Evolutionary conservation across 2,329 filamentous ascomycete species (phyloP).

Genomic region (Diaporthe vexans): DNA sequence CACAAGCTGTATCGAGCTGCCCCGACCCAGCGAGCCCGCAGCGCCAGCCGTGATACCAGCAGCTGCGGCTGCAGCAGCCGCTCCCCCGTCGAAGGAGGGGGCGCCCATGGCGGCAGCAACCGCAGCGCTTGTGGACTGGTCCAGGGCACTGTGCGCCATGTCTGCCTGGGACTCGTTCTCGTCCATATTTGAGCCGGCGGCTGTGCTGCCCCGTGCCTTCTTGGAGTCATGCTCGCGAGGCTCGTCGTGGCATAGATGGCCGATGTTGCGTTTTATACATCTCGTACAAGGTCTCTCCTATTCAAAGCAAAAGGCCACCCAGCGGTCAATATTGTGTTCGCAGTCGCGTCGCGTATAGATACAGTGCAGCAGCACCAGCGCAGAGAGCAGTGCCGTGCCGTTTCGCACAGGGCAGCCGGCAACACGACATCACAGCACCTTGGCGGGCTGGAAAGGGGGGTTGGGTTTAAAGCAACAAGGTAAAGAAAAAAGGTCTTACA

Average conservation of each 20-base stretch:
- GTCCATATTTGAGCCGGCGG: conserved; percentile 67
- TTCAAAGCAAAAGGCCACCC: conserved; percentile 47
- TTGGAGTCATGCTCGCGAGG: conserved; percentile 87
- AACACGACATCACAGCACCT: conserved; percentile 42
- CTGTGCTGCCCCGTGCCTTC: conserved; percentile 79
- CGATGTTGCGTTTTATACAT: conserved; percentile 99
- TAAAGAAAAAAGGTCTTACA: conserved; percentile 58
- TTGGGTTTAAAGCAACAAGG: conserved; percentile 42
- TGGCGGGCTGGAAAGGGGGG: conserved; percentile 46
- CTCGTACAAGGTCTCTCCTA: conserved; percentile 96
- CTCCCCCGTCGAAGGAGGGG: conserved; percentile 58
- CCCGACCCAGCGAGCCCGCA: conserved; percentile 62
- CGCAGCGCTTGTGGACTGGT: conserved; percentile 52
- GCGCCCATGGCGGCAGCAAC: conserved; percentile 66
- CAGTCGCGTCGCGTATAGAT: conserved; percentile 42
- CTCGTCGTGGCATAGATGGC: conserved; percentile 98
- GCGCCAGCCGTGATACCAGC: conserved; percentile 40
- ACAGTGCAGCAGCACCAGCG: conserved; percentile 25
- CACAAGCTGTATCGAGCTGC: conserved; percentile 75
- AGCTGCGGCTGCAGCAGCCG: conserved; percentile 44
- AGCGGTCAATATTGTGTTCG: conserved; percentile 54
- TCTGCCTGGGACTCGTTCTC: conserved; percentile 70
- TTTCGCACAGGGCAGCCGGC: conserved; percentile 42
- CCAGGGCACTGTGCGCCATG: conserved; percentile 68
- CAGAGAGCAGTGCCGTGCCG: conserved; percentile 3